phyloP scores from a whole-genome alignment of 495 filamentous ascomycete genomes.

The Aspergillus olivimuriae region DNA sequence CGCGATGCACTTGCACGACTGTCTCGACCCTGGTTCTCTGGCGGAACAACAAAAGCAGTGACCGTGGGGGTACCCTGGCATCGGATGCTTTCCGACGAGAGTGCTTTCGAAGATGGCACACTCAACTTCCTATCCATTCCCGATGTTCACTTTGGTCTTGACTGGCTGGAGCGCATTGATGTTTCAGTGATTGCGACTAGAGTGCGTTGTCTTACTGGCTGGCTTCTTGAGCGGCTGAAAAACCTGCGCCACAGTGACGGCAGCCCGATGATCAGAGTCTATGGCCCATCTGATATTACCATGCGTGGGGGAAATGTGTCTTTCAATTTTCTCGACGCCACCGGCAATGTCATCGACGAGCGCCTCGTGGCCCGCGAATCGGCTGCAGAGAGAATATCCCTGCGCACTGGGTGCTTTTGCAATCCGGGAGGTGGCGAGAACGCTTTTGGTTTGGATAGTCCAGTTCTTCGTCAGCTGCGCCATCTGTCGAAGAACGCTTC shows the following conservation, averaged over 20 bases:
- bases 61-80: constrained; percentile 1
- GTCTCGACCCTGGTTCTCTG: constrained; percentile 7
- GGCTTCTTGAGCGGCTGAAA: constrained; percentile 1
- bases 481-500: background rate
- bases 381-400: background rate
- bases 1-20: constrained; percentile 2
- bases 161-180: constrained; percentile 2
- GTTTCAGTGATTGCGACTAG: constrained; percentile 2
- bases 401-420: constrained; percentile 9
- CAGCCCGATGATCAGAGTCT: background rate
- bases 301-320: constrained; percentile 3
- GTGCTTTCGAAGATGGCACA: constrained; percentile 6
- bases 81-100: background rate
- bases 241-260: constrained; percentile 4
- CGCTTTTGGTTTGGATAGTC: constrained; percentile 1
- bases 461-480: background rate
- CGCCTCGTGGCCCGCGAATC: constrained; percentile 7
- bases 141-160: constrained; percentile 3
- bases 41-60: constrained; percentile 1
- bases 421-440: constrained; percentile 4
- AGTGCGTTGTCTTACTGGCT: constrained; percentile 6
- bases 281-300: background rate
- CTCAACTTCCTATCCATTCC: constrained; percentile 8
- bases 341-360: constrained; percentile 7
- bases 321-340: constrained; percentile 5